Base-by-base conservation (phyloP, 2,329 filamentous ascomycete genomes). In the Zasmidium citrigriseum region DNA sequence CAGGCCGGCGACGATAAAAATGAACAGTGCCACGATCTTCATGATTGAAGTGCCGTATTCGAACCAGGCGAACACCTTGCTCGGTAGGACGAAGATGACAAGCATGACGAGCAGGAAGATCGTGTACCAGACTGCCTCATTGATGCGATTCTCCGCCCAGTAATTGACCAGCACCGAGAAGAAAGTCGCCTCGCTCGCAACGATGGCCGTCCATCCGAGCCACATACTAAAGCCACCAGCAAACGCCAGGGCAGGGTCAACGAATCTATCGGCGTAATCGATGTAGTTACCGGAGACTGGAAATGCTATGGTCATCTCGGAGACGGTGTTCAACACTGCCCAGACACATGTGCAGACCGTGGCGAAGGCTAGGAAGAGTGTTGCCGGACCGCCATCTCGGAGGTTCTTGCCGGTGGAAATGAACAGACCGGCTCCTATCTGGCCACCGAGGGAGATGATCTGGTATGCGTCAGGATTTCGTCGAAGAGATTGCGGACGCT, bases 51-150 rank as follows among this genome's bases (percentile, higher is more conserved):
- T 58, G 4, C 58, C 58, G 38, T 65, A 66, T 45, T 66, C 65
- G 38, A 64, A 74, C 70, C 73, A 75, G 3, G 70, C 75, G 52
- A 76, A 76, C 12, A 62, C 62, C 18, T 59, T 67, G 49, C 67
- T 71, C 12, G 71, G 71, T 4, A 73, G 57, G 20, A 60, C 52
- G 27, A 59, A 59, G 20, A 55, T 59, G 16, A 55, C 38, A 9
- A 46, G 44, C 65, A 96, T 93, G 55, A 88, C 68, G 14, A 86
- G 60, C 58, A 95, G 83, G 73, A 96, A 97, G 45, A 96, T 78
- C 44, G 89, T 85, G 25, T 96, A 90, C 77, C 91, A 96, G 23
- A 90, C 87, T 52, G 88, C 86, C 62, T 86, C 86, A 23, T 86
- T 82, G 52, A 91, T 74, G 12, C 50, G 27, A 24, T 58, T 34